Evolutionary conservation across 805 yeast species (phyloP).

Genomic region (Candida insectalens): DNA sequence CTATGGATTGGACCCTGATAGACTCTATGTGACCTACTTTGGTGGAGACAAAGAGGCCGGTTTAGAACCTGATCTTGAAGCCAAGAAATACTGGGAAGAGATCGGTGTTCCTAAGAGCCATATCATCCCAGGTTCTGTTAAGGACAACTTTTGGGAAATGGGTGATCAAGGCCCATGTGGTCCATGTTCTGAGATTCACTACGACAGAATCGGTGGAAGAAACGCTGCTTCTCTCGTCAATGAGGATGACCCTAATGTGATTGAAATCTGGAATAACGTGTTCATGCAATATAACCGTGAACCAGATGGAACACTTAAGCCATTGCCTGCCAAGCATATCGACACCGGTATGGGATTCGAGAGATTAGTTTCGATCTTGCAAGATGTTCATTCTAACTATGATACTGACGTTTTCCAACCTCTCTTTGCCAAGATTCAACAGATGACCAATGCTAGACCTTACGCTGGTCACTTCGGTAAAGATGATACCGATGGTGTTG

Average conservation of each 20-base stretch:
- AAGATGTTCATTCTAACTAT: slow-evolving; percentile 84
- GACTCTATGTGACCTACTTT: slow-evolving; percentile 91
- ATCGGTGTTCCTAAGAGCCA: slow-evolving; percentile 90
- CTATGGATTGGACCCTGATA: slow-evolving; percentile 67
- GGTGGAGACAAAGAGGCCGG: slow-evolving; percentile 85
- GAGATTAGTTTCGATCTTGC: slow-evolving; percentile 89
- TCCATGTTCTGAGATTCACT: slow-evolving; percentile 96
- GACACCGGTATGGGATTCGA: slow-evolving; percentile 99
- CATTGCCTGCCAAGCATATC: slow-evolving; percentile 89
- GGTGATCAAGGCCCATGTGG: slow-evolving; percentile 99
- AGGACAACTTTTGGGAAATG: slow-evolving; percentile 99
- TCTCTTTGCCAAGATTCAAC: slow-evolving; percentile 75
- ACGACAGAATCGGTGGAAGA: slow-evolving; percentile 97
- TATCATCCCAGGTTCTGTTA: slow-evolving; percentile 81
- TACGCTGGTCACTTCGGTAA: slow-evolving; percentile 89
- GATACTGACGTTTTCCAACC: slow-evolving; percentile 97
- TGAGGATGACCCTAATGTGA: slow-evolving; percentile 94
- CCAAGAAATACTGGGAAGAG: slow-evolving; percentile 74
- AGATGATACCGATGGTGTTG: slow-evolving; percentile 90
- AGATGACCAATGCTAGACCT: slow-evolving; percentile 85
- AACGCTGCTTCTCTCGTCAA: slow-evolving; percentile 87
- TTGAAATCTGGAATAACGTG: slow-evolving; percentile 97
- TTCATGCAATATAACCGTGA: slow-evolving; percentile 97
- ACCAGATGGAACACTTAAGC: slow-evolving; percentile 65
- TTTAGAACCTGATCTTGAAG: slow-evolving; percentile 88